Evolutionary conservation across 2,329 filamentous ascomycete genomes (phyloP), one percentile per base, ranked within the genome.

Genomic region (Pseudogymnoascus sp.): DNA sequence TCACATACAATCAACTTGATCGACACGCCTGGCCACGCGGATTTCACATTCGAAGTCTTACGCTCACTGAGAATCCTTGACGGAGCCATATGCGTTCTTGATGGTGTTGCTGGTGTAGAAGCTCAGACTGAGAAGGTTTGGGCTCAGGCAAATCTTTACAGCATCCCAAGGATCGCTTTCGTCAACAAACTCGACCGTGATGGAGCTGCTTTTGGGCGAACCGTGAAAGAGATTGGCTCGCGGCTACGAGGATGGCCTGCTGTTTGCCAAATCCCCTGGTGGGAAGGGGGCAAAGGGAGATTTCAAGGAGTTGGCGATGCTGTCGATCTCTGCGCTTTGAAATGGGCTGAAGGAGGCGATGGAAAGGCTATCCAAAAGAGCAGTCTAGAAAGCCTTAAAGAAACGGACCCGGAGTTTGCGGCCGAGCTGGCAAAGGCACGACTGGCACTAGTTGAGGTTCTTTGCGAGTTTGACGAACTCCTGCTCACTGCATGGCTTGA

Each of bases 41-140:
- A 99, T 75, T 99, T 99, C 71, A 92, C 93, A 0, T 98, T 98
- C 72, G 95, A 99, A 75, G 95, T 98, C 2, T 84, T 97, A 68
- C 86, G 95, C 11, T 98, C 93, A 34, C 80, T 98, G 6, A 87
- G 92, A 19, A 89, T 96, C 36, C 82, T 96, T 0, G 92, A 96
- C 73, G 92, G 92, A 4, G 92, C 92, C 1, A 88, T 96, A n/a
- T 96, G 92, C 71, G 93, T 96, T 71, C 85, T 96, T 6, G 92
- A 96, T 73, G 92, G 90, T 0, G 92, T 96, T 39, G 92, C 93
- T 66, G 92, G 92, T 1, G 95, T 99, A 21, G 95, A 99, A 76
- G 93, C 95, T 1, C 95, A 98, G 74, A 98, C 95, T 0, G 95
- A 99, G 74, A 89, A 96, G 70, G 95, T 99, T 2, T 99, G 95